Evolutionary conservation across 2,329 filamentous ascomycete genomes (phyloP).

Genomic region (Biscogniauxia marginata): DNA sequence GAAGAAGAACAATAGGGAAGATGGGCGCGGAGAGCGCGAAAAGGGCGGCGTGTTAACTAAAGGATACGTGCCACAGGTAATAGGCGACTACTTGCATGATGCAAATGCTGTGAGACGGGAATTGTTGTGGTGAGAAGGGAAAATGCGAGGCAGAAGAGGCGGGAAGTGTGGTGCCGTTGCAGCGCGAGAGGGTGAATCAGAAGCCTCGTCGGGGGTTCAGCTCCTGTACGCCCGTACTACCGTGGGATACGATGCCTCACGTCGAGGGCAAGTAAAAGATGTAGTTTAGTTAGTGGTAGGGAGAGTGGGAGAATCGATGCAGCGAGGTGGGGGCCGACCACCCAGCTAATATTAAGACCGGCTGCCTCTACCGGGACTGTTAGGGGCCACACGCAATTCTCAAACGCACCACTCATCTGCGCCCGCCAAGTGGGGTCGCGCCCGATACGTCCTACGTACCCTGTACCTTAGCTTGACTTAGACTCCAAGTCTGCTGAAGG

Average conservation of each 20-base stretch:
- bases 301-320: neutral
- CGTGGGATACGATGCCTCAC: neutral
- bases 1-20: slow-evolving; percentile 16
- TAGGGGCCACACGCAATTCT: too few species aligned
- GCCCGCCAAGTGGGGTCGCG: too few species aligned
- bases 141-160: neutral
- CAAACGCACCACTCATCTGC: too few species aligned
- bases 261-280: too few species aligned
- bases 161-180: neutral
- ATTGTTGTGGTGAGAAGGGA: slow-evolving; percentile 10
- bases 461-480: too few species aligned
- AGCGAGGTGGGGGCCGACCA: neutral
- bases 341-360: slow-evolving; percentile 1
- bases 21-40: slow-evolving; percentile 10
- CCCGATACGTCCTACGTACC: neutral
- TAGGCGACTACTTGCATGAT: slow-evolving; percentile 33
- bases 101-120: slow-evolving; percentile 29
- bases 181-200: slow-evolving; percentile 1
- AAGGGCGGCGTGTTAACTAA: slow-evolving; percentile 28
- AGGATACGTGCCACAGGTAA: slow-evolving; percentile 31
- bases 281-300: neutral
- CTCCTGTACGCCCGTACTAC: neutral
- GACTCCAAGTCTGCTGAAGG: neutral
- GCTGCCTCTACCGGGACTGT: neutral
- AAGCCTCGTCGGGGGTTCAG: slow-evolving; percentile 4